Evolutionary conservation across 352 stramenopile genomes (phyloP).

Genomic region (Globisporangium polare): DNA sequence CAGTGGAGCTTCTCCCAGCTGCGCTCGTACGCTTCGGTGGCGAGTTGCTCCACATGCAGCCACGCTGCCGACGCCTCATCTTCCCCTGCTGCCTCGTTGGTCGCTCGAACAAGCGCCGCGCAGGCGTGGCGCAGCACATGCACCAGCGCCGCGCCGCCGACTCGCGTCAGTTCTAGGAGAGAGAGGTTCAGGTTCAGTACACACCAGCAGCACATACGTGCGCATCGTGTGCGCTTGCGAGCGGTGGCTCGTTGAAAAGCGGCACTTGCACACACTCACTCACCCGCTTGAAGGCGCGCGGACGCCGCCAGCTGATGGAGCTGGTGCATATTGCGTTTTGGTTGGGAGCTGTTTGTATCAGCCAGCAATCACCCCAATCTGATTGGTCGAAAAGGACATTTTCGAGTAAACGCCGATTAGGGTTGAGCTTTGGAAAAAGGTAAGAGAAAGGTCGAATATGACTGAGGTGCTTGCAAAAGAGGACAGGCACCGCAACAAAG

Average conservation of each 20-base stretch:
- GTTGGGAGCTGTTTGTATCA: neutral
- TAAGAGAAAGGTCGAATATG: too few species aligned
- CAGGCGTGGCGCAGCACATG: constrained; percentile 35
- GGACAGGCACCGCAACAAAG: too few species aligned
- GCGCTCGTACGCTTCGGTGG: constrained; percentile 42
- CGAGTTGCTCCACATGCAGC: constrained; percentile 7
- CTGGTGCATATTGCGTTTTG: neutral
- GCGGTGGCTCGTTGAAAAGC: neutral
- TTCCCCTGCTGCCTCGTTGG: neutral
- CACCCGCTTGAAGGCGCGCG: constrained; percentile 27
- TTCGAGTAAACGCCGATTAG: constrained; percentile 7
- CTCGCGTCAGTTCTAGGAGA: constrained; percentile 30
- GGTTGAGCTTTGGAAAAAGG: constrained; percentile 8
- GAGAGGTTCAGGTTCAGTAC: neutral
- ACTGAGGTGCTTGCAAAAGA: too few species aligned
- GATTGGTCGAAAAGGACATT: neutral
- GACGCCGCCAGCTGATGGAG: neutral
- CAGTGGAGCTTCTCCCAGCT: constrained; percentile 76
- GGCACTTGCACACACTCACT: too few species aligned
- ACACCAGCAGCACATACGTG: neutral
- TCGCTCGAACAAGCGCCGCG: neutral
- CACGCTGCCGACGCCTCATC: neutral
- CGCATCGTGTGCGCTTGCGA: neutral
- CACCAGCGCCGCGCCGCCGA: constrained; percentile 40
- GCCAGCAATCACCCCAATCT: too few species aligned